Evolutionary conservation across 768 basidiomycete species (phyloP).

Genomic region (Rhodotorula graminis): DNA sequence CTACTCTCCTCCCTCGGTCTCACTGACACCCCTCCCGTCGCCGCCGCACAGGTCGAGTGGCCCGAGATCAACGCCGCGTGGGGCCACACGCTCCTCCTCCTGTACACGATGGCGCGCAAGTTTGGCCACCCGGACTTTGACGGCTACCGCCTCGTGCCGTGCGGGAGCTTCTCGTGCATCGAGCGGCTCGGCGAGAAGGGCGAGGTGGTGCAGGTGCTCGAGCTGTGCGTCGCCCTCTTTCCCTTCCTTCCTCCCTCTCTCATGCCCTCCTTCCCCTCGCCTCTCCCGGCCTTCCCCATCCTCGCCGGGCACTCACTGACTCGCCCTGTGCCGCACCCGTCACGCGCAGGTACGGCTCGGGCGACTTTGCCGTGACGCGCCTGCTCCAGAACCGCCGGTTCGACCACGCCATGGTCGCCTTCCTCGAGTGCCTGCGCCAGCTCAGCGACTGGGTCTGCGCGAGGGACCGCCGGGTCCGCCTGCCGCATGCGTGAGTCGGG

Average conservation of each 20-base stretch:
- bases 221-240: conserved; percentile 52
- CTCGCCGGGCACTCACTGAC: not conserved
- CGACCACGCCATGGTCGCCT: conserved; percentile 91
- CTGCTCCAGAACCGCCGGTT: conserved; percentile 91
- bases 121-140: conserved; percentile 75
- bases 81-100: conserved; percentile 87
- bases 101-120: conserved; percentile 87
- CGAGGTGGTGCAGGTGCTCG: conserved; percentile 73
- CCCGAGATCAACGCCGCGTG: conserved; percentile 98
- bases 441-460: conserved; percentile 77
- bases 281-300: too few species aligned
- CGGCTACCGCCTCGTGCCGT: conserved; percentile 84
- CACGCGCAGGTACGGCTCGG: conserved; percentile 66
- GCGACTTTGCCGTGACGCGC: conserved; percentile 81
- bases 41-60: conserved; percentile 74
- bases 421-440: conserved; percentile 89
- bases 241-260: not conserved
- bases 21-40: too few species aligned
- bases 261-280: not conserved
- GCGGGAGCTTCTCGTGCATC: conserved; percentile 91
- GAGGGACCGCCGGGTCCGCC: conserved; percentile 66
- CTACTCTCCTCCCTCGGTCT: not conserved
- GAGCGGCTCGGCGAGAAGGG: conserved; percentile 56
- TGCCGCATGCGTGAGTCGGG: conserved; percentile 70
- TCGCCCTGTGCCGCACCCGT: not conserved